These are phyloP conservation scores for Ustanciosporium gigantosporum DNA, from an alignment of 1,284 basidiomycete species.

Conservation along the genomic window DNA sequence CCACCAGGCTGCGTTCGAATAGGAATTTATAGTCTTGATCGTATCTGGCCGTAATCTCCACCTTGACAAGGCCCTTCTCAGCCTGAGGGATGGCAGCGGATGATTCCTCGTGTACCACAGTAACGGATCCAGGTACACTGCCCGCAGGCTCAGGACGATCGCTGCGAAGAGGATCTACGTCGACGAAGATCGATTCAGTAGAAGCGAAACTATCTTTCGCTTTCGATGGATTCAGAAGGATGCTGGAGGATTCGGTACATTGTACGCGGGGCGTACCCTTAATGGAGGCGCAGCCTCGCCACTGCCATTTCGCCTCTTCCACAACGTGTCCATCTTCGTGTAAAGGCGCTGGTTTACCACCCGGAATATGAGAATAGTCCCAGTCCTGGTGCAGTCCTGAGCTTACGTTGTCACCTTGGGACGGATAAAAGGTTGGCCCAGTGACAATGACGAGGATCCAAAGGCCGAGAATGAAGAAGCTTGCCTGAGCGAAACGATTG, in stretches of 20 bases:
- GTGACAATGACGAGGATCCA: conserved; percentile 51
- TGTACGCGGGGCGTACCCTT: conserved; percentile 26
- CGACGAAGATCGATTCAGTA: conserved; percentile 43
- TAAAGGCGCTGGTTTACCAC: conserved; percentile 32
- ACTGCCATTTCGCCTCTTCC: conserved; percentile 36
- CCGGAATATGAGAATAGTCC: conserved; percentile 30
- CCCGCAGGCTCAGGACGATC: conserved; percentile 28
- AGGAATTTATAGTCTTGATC: conserved; percentile 38
- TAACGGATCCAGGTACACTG: conserved; percentile 29
- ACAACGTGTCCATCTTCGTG: conserved; percentile 46
- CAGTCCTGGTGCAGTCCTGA: conserved; percentile 28
- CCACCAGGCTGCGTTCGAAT: conserved; percentile 37
- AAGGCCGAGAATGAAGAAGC: conserved; percentile 43
- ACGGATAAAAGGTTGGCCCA: conserved; percentile 16
- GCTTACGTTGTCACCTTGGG: conserved; percentile 4
- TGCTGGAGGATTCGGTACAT: conserved; percentile 24
- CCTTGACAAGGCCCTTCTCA: conserved; percentile 35
- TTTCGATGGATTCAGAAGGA: conserved; percentile 33
- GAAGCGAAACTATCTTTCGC: conserved; percentile 36
- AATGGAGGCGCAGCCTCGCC: conserved; percentile 33
- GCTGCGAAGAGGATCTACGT: conserved; percentile 25
- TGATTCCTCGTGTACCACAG: conserved; percentile 17
- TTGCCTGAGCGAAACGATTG: conserved; percentile 46
- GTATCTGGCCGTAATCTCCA: conserved; percentile 46
- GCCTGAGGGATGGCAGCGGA: conserved; percentile 6